Conservation (phyloP, 768 basidiomycete genomes). For the Lentinus brumalis region DNA sequence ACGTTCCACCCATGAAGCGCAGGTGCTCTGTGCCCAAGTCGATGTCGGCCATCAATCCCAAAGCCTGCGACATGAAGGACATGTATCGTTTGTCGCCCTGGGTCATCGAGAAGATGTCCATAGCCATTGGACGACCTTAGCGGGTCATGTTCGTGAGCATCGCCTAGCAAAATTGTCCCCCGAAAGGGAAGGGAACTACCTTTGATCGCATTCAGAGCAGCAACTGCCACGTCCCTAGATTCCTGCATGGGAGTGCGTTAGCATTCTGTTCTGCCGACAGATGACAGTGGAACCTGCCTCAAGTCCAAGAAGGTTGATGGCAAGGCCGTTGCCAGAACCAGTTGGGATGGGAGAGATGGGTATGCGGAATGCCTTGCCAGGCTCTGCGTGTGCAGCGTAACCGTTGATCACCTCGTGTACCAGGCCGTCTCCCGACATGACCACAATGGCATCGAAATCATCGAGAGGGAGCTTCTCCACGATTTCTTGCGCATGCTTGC, state of each 20-base stretch:
- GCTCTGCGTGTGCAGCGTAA: slow-evolving; percentile 64
- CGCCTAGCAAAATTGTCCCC: neutral
- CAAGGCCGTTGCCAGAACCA: slow-evolving; percentile 79
- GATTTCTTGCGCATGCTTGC: slow-evolving; percentile 68
- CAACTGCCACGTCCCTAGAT: slow-evolving; percentile 70
- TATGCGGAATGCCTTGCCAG: slow-evolving; percentile 59
- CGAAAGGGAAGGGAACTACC: slow-evolving; percentile 42
- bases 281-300: slow-evolving; percentile 41
- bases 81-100: slow-evolving; percentile 63
- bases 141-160: neutral
- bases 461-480: slow-evolving; percentile 55
- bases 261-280: neutral
- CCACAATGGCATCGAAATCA: slow-evolving; percentile 66
- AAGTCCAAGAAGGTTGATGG: slow-evolving; percentile 73
- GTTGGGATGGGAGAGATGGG: slow-evolving; percentile 81
- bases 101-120: slow-evolving; percentile 77
- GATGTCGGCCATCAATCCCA: slow-evolving; percentile 85
- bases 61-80: slow-evolving; percentile 82
- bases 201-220: slow-evolving; percentile 79
- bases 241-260: slow-evolving; percentile 39
- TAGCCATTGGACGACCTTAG: slow-evolving; percentile 68
- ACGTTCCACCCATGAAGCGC: slow-evolving; percentile 76
- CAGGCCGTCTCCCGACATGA: slow-evolving; percentile 84
- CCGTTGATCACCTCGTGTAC: slow-evolving; percentile 86
- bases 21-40: slow-evolving; percentile 84